Conservation (phyloP, 202 grass and related monocot genomes). For the Digitaria exilis region DNA sequence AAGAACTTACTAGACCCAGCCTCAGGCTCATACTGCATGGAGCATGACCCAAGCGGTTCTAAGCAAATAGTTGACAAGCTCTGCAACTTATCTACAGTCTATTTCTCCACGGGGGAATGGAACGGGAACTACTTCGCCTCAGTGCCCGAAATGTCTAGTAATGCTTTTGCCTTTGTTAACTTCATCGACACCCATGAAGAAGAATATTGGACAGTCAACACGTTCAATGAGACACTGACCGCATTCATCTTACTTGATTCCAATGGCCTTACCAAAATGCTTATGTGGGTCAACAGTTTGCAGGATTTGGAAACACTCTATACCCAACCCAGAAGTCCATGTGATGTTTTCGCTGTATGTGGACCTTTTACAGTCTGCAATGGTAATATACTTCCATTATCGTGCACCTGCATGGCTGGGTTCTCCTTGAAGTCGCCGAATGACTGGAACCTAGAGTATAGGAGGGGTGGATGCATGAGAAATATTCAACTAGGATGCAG, state of each 20-base stretch:
- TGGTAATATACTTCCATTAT: not conserved
- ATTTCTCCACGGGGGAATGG: not conserved
- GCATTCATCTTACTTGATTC: not conserved
- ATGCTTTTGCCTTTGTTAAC: not conserved
- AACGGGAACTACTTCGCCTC: not conserved
- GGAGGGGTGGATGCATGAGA: constrained; percentile 9
- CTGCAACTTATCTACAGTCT: not conserved
- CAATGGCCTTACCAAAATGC: constrained; percentile 17
- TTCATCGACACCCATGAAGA: constrained; percentile 27
- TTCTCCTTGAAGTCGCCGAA: constrained; percentile 17
- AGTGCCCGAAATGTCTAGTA: not conserved
- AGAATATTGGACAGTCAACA: constrained; percentile 36
- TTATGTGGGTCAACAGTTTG: constrained; percentile 10
- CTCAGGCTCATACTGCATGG: constrained; percentile 30
- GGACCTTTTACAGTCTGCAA: constrained; percentile 22
- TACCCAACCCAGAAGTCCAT: constrained; percentile 16
- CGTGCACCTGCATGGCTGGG: constrained; percentile 9
- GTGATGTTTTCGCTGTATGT: constrained; percentile 1
- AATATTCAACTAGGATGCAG: constrained; percentile 18
- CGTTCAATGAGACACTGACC: not conserved
- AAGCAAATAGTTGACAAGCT: not conserved
- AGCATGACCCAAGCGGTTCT: constrained; percentile 10
- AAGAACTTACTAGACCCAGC: constrained; percentile 32
- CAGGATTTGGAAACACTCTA: constrained; percentile 7
- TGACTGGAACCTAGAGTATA: not conserved